Evolutionary conservation across 331 rosid species (phyloP).

Genomic region (Malus hybrid): DNA sequence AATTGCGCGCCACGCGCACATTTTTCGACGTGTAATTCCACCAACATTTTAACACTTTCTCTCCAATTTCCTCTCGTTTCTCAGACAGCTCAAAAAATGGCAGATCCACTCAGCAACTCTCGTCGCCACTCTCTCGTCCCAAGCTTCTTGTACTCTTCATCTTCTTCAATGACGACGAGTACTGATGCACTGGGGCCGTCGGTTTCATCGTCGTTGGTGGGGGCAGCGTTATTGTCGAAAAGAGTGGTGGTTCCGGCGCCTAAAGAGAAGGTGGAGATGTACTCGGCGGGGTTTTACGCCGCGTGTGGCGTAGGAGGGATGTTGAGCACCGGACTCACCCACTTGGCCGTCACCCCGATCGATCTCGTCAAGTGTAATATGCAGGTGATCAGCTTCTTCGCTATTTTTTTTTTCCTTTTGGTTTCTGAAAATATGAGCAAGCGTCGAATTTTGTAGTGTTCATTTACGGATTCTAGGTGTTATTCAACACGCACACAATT

Average conservation of each 20-base stretch:
- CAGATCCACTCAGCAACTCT: slow-evolving; percentile 10
- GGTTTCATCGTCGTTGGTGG: not conserved
- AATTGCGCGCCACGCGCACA: not conserved
- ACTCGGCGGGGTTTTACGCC: slow-evolving; percentile 50
- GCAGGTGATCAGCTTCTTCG: slow-evolving; percentile 45
- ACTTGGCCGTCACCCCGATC: slow-evolving; percentile 67
- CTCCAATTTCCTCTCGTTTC: not conserved
- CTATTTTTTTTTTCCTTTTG: not conserved
- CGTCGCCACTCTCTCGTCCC: slow-evolving; percentile 45
- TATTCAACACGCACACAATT: not conserved
- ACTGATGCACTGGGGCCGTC: not conserved
- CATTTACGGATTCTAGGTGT: not conserved
- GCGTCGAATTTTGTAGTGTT: not conserved
- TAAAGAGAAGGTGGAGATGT: slow-evolving; percentile 39
- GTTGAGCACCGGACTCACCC: slow-evolving; percentile 56
- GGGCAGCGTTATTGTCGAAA: not conserved
- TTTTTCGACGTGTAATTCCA: not conserved
- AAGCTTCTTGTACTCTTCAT: slow-evolving; percentile 45
- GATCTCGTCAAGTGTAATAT: slow-evolving; percentile 84
- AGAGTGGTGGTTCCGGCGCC: slow-evolving; percentile 48
- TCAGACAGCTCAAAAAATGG: slow-evolving; percentile 21
- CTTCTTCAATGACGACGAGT: slow-evolving; percentile 7
- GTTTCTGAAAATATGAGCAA: not conserved
- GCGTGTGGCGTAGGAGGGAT: slow-evolving; percentile 47
- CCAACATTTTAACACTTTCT: not conserved